Base-by-base conservation (phyloP, 2,329 filamentous ascomycete species). In the Microdochium bolleyi region DNA sequence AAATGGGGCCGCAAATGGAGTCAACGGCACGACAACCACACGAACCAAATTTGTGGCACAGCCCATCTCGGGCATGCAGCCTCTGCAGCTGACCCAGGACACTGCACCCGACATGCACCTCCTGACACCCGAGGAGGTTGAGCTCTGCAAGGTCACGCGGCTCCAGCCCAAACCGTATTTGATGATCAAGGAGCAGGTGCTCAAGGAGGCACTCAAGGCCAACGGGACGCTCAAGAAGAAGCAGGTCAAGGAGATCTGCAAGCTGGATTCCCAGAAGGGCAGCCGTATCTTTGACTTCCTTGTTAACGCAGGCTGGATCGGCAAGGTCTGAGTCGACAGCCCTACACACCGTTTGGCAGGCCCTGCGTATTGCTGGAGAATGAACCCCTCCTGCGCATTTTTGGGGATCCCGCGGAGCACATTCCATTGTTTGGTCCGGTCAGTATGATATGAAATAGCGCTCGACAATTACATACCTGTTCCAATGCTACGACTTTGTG, bases 101-200 rank as follows among this genome's bases (percentile, higher is more conserved):
- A 87, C 83, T 34, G 84, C 88, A 0, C 80, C 88, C 0, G 94
- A 97, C 66, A 71, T 92, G 25, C 94, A 97, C 62, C 80, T 99
- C 0, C 75, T 99, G 46, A 89, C 88, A 1, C 79, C 84, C 1
- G 90, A 95, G 58, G 94, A 99, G 68, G 76, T 83, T 3, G 89
- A 95, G 62, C 74, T 99, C 0, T 99, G 94, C 72, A 88, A 89
- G 60, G 79, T 87, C 41, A 79, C 95, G 14, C 83, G 91, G 44
- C 73, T 99, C 51, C 88, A 94, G 68, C 94, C 94, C 1, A 99
- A 99, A 73, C 89, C 94, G 1, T 99, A 96, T 67, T 71, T 96
- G 4, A 90, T 90, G 64, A 90, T 97, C 70, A 99, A 99, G 70
- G 91, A 96, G 67, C 85, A 88, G 56, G 77, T 97, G n/a, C 71